Conservation (phyloP, 768 basidiomycete species). For the Boletus reticulatus region DNA sequence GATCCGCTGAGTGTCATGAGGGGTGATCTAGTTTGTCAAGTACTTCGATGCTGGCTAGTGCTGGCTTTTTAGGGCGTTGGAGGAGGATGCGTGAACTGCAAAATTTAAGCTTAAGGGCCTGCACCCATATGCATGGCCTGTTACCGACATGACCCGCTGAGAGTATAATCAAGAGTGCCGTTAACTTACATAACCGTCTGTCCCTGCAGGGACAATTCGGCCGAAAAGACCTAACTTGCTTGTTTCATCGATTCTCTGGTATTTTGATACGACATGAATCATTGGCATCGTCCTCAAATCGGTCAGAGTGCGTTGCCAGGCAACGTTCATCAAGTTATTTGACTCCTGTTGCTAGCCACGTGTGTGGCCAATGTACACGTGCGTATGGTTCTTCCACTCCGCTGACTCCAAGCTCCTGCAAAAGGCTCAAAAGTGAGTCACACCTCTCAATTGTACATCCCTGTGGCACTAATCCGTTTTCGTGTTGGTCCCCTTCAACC, state of each 20-base stretch:
- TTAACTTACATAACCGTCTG: neutral
- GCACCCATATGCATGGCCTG: neutral
- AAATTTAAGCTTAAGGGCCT: neutral
- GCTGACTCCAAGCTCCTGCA: no score
- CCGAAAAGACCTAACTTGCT: neutral
- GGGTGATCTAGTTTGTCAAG: neutral
- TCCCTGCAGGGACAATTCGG: neutral
- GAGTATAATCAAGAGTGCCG: neutral
- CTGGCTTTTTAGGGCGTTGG: neutral
- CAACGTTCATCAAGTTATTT: neutral
- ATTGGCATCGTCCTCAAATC: neutral
- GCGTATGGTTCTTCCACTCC: no score
- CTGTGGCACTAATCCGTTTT: no score
- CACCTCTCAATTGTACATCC: no score
- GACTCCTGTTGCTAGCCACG: no score
- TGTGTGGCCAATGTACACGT: no score
- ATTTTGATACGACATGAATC: neutral
- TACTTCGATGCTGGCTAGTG: neutral
- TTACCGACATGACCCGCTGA: neutral
- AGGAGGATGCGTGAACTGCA: neutral
- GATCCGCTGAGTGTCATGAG: conserved; percentile 8
- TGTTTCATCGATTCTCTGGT: neutral
- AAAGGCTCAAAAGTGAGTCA: no score
- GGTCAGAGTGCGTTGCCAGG: neutral
- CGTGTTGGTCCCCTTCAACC: no score